Conservation (phyloP, 805 yeast genomes). For the Candida pseudofarinosa region DNA sequence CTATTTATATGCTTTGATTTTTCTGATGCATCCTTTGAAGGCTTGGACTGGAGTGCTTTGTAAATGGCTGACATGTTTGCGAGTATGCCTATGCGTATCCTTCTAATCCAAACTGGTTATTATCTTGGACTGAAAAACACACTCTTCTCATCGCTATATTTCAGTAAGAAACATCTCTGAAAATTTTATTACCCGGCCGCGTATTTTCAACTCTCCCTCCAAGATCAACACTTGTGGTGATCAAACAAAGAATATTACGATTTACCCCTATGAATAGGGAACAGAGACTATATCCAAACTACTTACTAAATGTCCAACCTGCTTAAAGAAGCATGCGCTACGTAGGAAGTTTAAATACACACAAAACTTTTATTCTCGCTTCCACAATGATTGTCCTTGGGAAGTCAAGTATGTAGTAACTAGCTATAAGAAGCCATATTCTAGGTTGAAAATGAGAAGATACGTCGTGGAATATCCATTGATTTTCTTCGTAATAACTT, state of each 20-base stretch:
- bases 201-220: too few relatives aligned
- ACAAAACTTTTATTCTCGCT: neutral
- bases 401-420: neutral
- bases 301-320: too few relatives aligned
- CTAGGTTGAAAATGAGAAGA: neutral
- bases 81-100: neutral
- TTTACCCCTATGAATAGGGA: too few relatives aligned
- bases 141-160: neutral
- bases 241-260: too few relatives aligned
- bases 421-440: neutral
- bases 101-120: neutral
- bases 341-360: neutral
- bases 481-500: neutral
- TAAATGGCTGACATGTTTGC: conserved; percentile 40
- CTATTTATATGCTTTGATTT: conserved; percentile 66
- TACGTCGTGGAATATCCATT: neutral
- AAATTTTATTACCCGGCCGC: neutral
- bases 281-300: too few relatives aligned
- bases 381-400: neutral
- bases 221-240: too few relatives aligned
- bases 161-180: neutral
- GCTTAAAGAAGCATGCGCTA: too few relatives aligned
- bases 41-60: conserved; percentile 42
- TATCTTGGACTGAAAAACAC: neutral
- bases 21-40: conserved; percentile 45